Percentiles rank a stretch among this genome's conserved stretches.
phyloP scores from a whole-genome alignment of 345 rosid species.

The Eucalyptus curtisii region DNA sequence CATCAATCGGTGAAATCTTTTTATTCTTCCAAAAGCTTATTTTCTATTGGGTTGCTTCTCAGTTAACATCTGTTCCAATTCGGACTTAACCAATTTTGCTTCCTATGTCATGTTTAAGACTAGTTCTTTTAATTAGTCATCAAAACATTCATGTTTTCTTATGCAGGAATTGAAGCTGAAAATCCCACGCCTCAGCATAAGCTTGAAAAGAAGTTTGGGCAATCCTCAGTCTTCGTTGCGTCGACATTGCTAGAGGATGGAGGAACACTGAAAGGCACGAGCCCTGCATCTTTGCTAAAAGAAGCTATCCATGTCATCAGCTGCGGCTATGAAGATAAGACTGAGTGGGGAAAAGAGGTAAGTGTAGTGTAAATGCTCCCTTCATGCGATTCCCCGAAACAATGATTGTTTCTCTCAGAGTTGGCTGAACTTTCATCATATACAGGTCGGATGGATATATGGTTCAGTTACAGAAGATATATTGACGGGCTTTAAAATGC shows the following conservation, averaged over 20 bases:
- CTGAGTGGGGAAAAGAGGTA: slow-evolving; percentile 86
- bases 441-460: slow-evolving; percentile 58
- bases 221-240: slow-evolving; percentile 49
- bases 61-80: not conserved
- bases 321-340: slow-evolving; percentile 60
- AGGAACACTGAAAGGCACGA: slow-evolving; percentile 31
- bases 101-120: not conserved
- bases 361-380: not conserved
- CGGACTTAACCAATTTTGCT: not conserved
- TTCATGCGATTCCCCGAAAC: not conserved
- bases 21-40: not conserved
- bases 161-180: slow-evolving; percentile 14
- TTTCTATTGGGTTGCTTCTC: not conserved
- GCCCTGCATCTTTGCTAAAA: slow-evolving; percentile 49
- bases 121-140: not conserved
- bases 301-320: slow-evolving; percentile 77
- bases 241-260: slow-evolving; percentile 47
- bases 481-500: slow-evolving; percentile 71
- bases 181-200: slow-evolving; percentile 11
- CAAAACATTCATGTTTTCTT: not conserved
- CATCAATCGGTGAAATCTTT: not conserved
- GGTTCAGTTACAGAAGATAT: slow-evolving; percentile 61
- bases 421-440: not conserved
- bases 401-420: not conserved
- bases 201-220: slow-evolving; percentile 65